Base-by-base conservation (phyloP, 2,329 filamentous ascomycete genomes). In the Aspergillus viridinutans region DNA sequence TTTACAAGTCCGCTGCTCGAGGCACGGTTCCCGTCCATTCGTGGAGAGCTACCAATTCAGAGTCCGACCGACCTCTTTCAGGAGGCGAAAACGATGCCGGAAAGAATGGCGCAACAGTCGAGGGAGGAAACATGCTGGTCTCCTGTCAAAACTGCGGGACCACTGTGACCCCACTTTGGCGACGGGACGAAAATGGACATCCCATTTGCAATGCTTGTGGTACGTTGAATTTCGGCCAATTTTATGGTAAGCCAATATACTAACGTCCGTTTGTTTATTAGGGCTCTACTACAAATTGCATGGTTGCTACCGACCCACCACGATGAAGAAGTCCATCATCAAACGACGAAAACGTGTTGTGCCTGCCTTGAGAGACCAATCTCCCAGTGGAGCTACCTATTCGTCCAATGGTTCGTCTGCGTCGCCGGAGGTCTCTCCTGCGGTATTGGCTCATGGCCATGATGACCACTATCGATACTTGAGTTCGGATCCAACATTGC, bases 311-410 rank as follows among this genome's bases (percentile, higher is more conserved):
- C 85, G 94, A 45, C 94, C 94, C 0, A 90, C 94, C 4, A 91
- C 91, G n/a, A 97, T 99, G 94, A 99, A 97, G 76, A 97, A 97
- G 74, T 89, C 91, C 3, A 90, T 96, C 26, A 99, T 99, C 73
- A 97, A 99, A 76, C 85, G 94, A 60, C 84, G 94, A 59, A 97
- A 97, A 80, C 87, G 94, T 57, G 92, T 97, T 5, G 92, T 97
- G 47, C 92, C 93, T 20, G 91, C 90, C 20, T 78, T 85, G 26
- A 74, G 78, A 55, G 80, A 80, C 56, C 74, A 76, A 53, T 78
- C 79, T 49, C 74, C 74, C 12, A 74, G 69, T 29, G 72, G 66
- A 17, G 68, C 69, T 9, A 72, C 74, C 23, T 71, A 73, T n/a
- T 76, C 74, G 10, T 74, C 75, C 3, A 72, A 73, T 35, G 73